Percentiles rank a stretch among this genome's conserved stretches.
Conservation (phyloP, 768 basidiomycete species). For the Mycena maculata region DNA sequence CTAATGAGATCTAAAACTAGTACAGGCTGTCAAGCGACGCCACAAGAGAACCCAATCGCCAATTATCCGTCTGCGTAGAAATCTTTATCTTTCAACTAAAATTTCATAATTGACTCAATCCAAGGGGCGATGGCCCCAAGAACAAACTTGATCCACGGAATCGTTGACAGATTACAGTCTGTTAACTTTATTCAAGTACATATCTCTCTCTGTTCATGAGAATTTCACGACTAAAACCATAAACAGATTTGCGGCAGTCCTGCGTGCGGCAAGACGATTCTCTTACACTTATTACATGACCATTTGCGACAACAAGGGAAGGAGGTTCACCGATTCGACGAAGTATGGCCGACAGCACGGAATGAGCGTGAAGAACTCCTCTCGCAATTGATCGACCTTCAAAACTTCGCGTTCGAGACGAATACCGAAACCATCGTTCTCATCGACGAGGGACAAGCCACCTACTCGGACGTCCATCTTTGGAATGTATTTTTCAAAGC, state of each 20-base stretch:
- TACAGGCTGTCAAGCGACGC: background rate
- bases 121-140: background rate
- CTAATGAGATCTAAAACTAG: background rate
- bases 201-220: background rate
- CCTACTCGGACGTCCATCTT: background rate
- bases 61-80: background rate
- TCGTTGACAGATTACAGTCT: background rate
- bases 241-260: background rate
- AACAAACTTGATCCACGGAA: background rate
- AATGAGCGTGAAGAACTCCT: background rate
- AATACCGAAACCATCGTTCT: background rate
- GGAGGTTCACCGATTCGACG: background rate
- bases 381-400: background rate
- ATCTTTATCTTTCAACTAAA: background rate
- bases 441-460: conserved; percentile 7
- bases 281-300: background rate
- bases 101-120: background rate
- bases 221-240: background rate
- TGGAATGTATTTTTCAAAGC: background rate
- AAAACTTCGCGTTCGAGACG: background rate
- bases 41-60: background rate
- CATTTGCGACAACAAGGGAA: background rate
- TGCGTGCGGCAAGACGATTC: background rate
- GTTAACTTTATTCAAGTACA: background rate
- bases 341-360: background rate